Evolutionary conservation across 257 asterid species (phyloP), one percentile per base, ranked within the genome.

Genomic region (Voacanga thouarsii): DNA sequence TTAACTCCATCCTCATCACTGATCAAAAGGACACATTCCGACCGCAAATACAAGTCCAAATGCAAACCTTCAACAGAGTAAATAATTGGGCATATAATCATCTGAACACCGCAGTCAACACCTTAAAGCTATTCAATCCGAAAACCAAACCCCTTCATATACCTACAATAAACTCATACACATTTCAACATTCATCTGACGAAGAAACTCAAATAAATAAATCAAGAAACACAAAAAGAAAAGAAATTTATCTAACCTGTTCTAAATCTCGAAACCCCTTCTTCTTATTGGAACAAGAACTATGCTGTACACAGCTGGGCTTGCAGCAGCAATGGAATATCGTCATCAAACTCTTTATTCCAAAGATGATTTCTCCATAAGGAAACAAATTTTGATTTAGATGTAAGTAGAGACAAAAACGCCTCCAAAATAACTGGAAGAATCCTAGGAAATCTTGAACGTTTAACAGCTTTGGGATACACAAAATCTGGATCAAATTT

Each of bases 1-100:
- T 61, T 37, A 64, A 56, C 67, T 71, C 51, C 47, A 71, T 80
- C 77, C 23, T 73, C 71, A 74, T 57, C 50, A 67, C 49, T 72
- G 47, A 74, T 49, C 61, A 44, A 76, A 51, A 74, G 69, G 67
- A 49, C 61, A 60, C 57, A 81, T 16, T 30, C 56, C 21, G 12
- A 67, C 59, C 74, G 28, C 55, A 59, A 68, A 44, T 50, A 24
- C 24, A 78, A 78, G 43, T 23, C 24, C 45, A 50, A 12, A 24
- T 44, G 0, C 28, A 61, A n/a, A n/a, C n/a, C n/a, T n/a, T n/a
- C n/a, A n/a, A n/a, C n/a, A n/a, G n/a, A n/a, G n/a, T n/a, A n/a
- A n/a, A n/a, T 47, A 75, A 47, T 47, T 16, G 66, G 69, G 72
- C 75, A 72, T 37, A 78, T 37, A 78, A 84, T 81, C 83, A 84